phyloP scores from a whole-genome alignment of 768 basidiomycete genomes.

The Tylopilus subfusipes region DNA sequence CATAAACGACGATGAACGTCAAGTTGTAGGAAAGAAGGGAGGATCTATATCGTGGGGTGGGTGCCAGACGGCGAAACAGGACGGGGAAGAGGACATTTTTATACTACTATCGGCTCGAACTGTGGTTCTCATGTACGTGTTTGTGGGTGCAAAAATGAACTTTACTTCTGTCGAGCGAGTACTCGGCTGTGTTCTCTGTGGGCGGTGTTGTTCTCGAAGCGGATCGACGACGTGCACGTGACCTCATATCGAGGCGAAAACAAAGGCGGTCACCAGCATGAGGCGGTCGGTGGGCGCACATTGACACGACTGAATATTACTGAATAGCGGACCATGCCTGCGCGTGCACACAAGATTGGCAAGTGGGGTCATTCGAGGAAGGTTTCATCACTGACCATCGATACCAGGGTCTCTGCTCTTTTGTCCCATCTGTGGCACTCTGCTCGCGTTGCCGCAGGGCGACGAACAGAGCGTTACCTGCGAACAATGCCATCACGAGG shows the following conservation, averaged over 20 bases:
- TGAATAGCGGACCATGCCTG: slow-evolving; percentile 17
- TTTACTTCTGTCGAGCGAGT: no score
- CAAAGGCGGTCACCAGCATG: slow-evolving; percentile 12
- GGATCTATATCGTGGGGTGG: background rate
- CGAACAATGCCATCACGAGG: slow-evolving; percentile 83
- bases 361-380: slow-evolving; percentile 11
- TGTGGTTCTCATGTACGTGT: slow-evolving; percentile 10
- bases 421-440: slow-evolving; percentile 89
- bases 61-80: slow-evolving; percentile 15
- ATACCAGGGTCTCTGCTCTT: slow-evolving; percentile 82
- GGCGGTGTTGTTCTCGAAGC: slow-evolving; percentile 23
- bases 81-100: slow-evolving; percentile 9
- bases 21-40: background rate
- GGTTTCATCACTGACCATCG: background rate
- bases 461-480: slow-evolving; percentile 74
- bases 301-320: slow-evolving; percentile 3
- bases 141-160: background rate
- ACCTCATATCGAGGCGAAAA: slow-evolving; percentile 1
- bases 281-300: slow-evolving; percentile 9
- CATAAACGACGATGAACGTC: background rate
- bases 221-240: slow-evolving; percentile 24
- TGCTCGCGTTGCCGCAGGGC: slow-evolving; percentile 77
- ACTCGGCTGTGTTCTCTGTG: slow-evolving; percentile 6
- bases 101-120: slow-evolving; percentile 4
- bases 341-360: slow-evolving; percentile 49